Conservation (phyloP, 805 yeast species). For the Myxozyma melibiosi region DNA sequence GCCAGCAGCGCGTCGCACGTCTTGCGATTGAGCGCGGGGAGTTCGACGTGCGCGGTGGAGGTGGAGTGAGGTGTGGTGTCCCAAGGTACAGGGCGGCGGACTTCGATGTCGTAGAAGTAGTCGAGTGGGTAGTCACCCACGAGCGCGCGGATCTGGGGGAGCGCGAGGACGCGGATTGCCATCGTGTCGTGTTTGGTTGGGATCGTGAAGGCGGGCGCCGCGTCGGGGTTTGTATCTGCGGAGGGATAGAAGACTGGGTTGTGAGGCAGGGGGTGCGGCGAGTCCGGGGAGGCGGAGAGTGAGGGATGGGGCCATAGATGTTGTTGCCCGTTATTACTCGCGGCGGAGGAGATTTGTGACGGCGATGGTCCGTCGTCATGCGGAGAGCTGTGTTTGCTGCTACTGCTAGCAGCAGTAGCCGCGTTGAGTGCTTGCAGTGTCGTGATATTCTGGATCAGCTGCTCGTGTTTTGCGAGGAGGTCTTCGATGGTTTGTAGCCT, state of each 20-base stretch:
- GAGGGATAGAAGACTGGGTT: neutral
- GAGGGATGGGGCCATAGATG: no score
- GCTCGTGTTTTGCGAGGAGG: neutral
- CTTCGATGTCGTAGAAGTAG: constrained; percentile 13
- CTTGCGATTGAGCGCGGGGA: neutral
- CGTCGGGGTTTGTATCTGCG: no score
- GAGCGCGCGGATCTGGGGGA: constrained; percentile 10
- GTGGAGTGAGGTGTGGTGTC: neutral
- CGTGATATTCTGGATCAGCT: neutral
- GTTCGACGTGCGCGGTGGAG: neutral
- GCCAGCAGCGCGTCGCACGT: neutral
- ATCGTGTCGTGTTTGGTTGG: constrained; percentile 12
- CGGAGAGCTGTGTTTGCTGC: no score
- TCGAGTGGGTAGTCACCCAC: constrained; percentile 13
- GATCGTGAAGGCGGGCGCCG: constrained; percentile 12
- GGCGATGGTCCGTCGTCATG: neutral
- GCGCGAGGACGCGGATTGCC: constrained; percentile 9
- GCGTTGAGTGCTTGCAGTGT: neutral
- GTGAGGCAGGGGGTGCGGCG: neutral
- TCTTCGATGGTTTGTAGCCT: constrained; percentile 1
- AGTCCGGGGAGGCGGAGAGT: neutral
- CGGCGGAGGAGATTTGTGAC: no score
- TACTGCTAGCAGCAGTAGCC: no score
- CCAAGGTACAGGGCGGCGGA: neutral
- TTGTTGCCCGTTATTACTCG: no score